These are phyloP conservation scores for Exophiala viscosa DNA, from an alignment of 2,329 filamentous ascomycete species.

Conservation along the genomic window DNA sequence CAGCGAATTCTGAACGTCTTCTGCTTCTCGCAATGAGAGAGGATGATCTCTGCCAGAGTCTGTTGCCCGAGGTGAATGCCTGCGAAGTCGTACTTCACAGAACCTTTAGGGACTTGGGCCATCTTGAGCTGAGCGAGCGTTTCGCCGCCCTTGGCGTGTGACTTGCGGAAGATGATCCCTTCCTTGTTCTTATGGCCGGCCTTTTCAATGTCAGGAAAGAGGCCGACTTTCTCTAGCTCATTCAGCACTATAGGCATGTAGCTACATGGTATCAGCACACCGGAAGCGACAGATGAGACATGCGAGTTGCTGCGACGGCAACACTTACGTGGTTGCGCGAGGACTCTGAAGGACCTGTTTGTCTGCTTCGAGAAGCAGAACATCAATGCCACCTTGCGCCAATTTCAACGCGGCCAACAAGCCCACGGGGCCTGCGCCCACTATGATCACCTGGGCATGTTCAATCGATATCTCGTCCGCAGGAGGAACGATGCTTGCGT, in stretches of 20 bases:
- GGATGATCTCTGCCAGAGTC: slow-evolving; percentile 6
- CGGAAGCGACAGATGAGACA: too few species aligned
- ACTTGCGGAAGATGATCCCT: neutral
- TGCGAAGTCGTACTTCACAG: neutral
- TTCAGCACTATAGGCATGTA: slow-evolving; percentile 13
- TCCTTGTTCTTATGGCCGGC: slow-evolving; percentile 2
- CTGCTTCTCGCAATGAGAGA: slow-evolving; percentile 3
- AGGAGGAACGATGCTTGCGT: neutral
- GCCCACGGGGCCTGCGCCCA: slow-evolving; percentile 34
- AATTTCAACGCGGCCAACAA: slow-evolving; percentile 32
- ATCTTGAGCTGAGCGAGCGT: neutral
- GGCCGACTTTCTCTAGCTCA: slow-evolving; percentile 4
- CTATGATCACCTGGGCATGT: slow-evolving; percentile 22
- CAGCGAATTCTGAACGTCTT: too few species aligned
- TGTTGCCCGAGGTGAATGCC: slow-evolving; percentile 11
- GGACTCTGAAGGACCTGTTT: too few species aligned
- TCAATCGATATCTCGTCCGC: neutral
- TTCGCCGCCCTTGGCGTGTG: neutral
- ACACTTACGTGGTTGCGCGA: too few species aligned
- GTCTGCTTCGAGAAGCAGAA: slow-evolving; percentile 9
- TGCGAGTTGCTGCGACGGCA: too few species aligned
- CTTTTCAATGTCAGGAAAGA: slow-evolving; percentile 2
- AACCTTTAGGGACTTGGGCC: too few species aligned
- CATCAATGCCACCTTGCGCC: slow-evolving; percentile 5
- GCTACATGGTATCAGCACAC: slow-evolving; percentile 1